phyloP scores from a whole-genome alignment of 2,329 filamentous ascomycete species.

The Neonectria punicea region DNA sequence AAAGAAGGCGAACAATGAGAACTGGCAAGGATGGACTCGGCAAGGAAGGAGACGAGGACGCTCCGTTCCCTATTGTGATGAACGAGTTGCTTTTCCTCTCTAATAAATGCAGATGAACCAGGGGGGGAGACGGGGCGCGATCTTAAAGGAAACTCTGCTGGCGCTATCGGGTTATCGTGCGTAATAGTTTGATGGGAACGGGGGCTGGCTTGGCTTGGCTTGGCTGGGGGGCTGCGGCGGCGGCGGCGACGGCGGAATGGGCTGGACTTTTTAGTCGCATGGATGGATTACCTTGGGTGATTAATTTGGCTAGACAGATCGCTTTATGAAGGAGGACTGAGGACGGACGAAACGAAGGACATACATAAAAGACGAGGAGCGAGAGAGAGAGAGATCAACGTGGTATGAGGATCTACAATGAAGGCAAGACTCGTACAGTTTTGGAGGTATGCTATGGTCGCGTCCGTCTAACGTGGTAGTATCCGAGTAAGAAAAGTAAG shows the following conservation, averaged over 20 bases:
- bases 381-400: background rate
- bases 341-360: background rate
- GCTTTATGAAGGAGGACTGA: background rate
- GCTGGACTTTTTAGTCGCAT: constrained; percentile 2
- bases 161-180: constrained; percentile 12
- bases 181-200: constrained; percentile 19
- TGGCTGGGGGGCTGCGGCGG: background rate
- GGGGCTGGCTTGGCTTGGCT: constrained; percentile 6
- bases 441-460: background rate
- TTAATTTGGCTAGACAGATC: background rate
- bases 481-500: background rate
- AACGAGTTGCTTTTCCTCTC: background rate
- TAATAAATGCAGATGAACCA: background rate
- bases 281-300: background rate
- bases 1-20: too few relatives aligned
- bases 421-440: background rate
- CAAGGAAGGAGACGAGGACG: too few relatives aligned
- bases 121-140: background rate
- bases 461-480: background rate
- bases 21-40: too few relatives aligned
- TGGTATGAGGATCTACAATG: background rate
- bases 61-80: background rate
- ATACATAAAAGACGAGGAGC: background rate
- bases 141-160: constrained; percentile 9
- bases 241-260: background rate